phyloP scores from a whole-genome alignment of 2,329 filamentous ascomycete genomes.

The Penicillium sp. region DNA sequence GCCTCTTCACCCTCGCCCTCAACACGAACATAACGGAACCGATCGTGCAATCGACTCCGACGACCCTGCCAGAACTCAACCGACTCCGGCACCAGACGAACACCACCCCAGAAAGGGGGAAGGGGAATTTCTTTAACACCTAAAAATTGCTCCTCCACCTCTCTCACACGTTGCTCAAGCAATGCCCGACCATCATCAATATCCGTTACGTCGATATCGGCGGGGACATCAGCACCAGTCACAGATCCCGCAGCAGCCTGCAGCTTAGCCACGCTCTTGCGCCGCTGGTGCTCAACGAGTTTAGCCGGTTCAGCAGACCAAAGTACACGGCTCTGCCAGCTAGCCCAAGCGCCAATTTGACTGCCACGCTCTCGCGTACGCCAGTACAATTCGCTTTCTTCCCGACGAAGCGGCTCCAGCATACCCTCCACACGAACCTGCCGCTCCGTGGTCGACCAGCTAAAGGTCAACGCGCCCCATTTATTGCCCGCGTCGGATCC shows the following conservation, averaged over 20 bases:
- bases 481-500: constrained; percentile 61
- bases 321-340: constrained; percentile 81
- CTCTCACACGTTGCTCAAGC: constrained; percentile 77
- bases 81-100: constrained; percentile 81
- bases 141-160: constrained; percentile 76
- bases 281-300: constrained; percentile 32
- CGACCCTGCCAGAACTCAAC: constrained; percentile 98
- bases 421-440: constrained; percentile 89
- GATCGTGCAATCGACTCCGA: constrained; percentile 87
- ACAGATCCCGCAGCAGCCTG: constrained; percentile 20
- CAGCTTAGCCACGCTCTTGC: constrained; percentile 35
- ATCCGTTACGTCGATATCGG: constrained; percentile 42
- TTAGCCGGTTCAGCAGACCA: constrained; percentile 44
- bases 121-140: constrained; percentile 81
- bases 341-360: constrained; percentile 91
- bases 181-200: constrained; percentile 72
- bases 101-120: constrained; percentile 91
- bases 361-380: constrained; percentile 75
- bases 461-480: constrained; percentile 84
- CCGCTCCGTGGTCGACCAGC: constrained; percentile 84
- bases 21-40: constrained; percentile 80
- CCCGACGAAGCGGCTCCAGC: constrained; percentile 68
- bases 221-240: constrained; percentile 31
- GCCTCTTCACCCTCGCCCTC: constrained; percentile 63
- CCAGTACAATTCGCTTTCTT: constrained; percentile 74